A percentile compares a stretch with the other conserved stretches of the same genome.
Evolutionary conservation across 176 grass and related monocot species (phyloP).

Genomic region (Ensete glaucum): DNA sequence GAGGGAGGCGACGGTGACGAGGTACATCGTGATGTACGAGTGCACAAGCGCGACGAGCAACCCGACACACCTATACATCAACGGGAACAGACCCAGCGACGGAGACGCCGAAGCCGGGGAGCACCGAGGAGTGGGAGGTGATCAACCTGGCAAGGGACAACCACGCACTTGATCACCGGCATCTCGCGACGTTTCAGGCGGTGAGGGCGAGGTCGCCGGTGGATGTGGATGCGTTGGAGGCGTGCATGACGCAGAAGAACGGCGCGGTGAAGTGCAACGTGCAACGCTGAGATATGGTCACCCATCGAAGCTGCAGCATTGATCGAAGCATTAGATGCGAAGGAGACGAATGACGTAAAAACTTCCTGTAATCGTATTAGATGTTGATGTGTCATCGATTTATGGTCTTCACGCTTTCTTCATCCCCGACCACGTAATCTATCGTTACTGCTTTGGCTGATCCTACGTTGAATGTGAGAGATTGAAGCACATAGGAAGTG

Average conservation of each 20-base stretch:
- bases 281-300: too few relatives aligned
- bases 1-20: conserved; percentile 19
- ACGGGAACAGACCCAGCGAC: conserved; percentile 57
- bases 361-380: too few relatives aligned
- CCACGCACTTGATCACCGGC: conserved; percentile 60
- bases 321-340: neutral
- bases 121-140: conserved; percentile 73
- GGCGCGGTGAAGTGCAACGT: conserved; percentile 42
- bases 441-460: too few relatives aligned
- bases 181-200: conserved; percentile 48
- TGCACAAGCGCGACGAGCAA: conserved; percentile 31
- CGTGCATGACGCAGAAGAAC: conserved; percentile 43
- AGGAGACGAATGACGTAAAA: too few relatives aligned
- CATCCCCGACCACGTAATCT: too few relatives aligned
- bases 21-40: conserved; percentile 60
- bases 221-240: neutral
- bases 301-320: conserved; percentile 16
- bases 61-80: conserved; percentile 66
- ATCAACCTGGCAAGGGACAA: conserved; percentile 62
- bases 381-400: too few relatives aligned
- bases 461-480: too few relatives aligned
- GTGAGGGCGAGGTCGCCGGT: conserved; percentile 23
- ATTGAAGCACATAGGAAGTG: too few relatives aligned
- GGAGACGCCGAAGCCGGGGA: conserved; percentile 37
- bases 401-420: too few relatives aligned